Base-by-base conservation (phyloP, 192 early-diverging fungal species). In the Rhizophagus sp. region DNA sequence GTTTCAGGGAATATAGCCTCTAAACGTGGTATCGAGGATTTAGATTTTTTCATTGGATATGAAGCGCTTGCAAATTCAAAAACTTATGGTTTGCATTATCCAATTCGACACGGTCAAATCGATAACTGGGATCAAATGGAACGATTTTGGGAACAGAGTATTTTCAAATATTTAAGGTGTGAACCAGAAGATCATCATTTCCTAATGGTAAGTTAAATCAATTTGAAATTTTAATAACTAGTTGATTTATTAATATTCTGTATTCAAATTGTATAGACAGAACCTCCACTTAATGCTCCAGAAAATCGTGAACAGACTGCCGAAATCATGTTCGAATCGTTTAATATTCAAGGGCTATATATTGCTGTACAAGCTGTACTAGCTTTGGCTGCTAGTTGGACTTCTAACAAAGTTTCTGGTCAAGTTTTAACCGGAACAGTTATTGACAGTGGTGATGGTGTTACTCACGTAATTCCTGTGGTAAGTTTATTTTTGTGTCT, bases 101-200 rank as follows among this genome's bases (percentile, higher is more conserved):
- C 97, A 25, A 95, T 98, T 82, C 90, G 97, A 24, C 98, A 99
- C 80, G 98, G 97, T 39, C 96, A 97, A 86, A 98, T 99, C 80
- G 96, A 97, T 52, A 98, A 98, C 88, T 99, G 97, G 97, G 98
- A 99, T 87, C 92, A 97, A 64, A 99, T 99, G 98, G 98, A 99
- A 85, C 93, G 97, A 79, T 99, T 95, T 88, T 97, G 97, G 94
- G 97, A 99, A 86, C 96, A 97, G 80, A 96, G 93, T 81, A 95
- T 99, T 73, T 99, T 98, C 88, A 96, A 99, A 87, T 97, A 98
- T 84, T 83, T 99, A 84, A 92, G 97, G 71, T 98, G 97, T 86
- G 98, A 99, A 86, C 98, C 98, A 22, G 98, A 99, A 84, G 98
- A 99, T 88, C 98, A 99, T 87, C 91, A 93, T 81, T 98, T 99